These are phyloP conservation scores for Suillus paluster DNA, from an alignment of 768 basidiomycete species.

Conservation along the genomic window DNA sequence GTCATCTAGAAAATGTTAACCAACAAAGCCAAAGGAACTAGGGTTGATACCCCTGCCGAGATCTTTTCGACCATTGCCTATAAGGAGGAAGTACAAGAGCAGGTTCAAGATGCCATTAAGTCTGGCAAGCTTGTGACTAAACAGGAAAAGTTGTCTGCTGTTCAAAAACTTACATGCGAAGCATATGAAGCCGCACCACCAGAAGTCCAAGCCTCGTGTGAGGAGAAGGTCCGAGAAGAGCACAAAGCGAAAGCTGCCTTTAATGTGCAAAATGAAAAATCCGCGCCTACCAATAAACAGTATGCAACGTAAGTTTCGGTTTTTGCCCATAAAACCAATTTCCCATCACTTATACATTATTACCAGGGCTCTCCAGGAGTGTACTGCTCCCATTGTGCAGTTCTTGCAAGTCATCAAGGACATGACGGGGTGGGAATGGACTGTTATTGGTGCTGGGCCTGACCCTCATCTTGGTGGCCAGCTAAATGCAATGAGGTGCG, in stretches of 20 bases:
- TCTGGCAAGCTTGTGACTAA: neutral
- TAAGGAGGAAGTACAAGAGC: neutral
- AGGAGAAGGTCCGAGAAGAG: neutral
- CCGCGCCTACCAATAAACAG: neutral
- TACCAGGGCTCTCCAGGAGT: neutral
- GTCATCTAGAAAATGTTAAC: neutral
- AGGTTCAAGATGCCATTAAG: neutral
- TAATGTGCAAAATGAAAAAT: neutral
- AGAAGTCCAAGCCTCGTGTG: neutral
- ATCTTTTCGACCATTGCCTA: neutral
- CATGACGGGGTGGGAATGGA: neutral
- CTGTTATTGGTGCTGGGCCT: neutral
- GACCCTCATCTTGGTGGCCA: neutral
- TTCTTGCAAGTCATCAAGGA: neutral
- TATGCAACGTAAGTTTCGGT: neutral
- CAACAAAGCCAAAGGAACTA: neutral
- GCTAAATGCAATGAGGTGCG: neutral
- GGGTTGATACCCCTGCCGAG: neutral
- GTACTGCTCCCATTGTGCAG: neutral
- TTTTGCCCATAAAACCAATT: neutral
- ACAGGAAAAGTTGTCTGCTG: neutral
- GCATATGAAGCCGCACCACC: neutral
- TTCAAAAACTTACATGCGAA: neutral
- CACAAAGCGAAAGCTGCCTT: neutral
- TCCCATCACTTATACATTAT: neutral